Percentiles rank a stretch among this genome's conserved stretches.
Conservation (phyloP, 2,329 filamentous ascomycete species). For the Akanthomyces lecanii region DNA sequence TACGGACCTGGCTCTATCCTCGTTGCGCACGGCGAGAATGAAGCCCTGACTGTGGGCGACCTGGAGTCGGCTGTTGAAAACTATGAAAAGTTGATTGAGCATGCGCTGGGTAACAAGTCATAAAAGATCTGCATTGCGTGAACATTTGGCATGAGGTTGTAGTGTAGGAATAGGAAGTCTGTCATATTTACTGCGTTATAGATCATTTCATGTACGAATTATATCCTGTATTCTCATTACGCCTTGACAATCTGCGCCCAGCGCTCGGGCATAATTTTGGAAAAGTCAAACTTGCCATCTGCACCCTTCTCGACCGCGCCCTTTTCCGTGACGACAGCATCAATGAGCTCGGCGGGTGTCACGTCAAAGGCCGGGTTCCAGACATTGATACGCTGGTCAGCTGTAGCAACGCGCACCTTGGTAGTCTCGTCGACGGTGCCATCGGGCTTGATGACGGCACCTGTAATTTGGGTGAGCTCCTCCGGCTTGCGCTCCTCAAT, state of each 20-base stretch:
- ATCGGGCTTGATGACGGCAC: constrained; percentile 63
- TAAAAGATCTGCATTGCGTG: background rate
- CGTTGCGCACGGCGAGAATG: constrained; percentile 81
- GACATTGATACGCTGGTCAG: constrained; percentile 71
- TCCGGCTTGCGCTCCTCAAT: constrained; percentile 82
- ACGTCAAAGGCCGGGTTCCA: constrained; percentile 99
- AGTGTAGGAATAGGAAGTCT: background rate
- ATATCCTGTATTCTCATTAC: background rate
- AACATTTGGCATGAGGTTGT: background rate
- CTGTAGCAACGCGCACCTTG: constrained; percentile 73
- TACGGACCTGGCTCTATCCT: constrained; percentile 72
- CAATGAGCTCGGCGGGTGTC: constrained; percentile 82
- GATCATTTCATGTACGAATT: background rate
- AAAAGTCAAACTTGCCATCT: constrained; percentile 66
- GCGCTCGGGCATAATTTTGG: constrained; percentile 51
- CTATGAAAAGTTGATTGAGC: constrained; percentile 66
- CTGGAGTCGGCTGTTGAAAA: constrained; percentile 74
- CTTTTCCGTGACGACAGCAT: constrained; percentile 89
- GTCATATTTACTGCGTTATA: constrained; percentile 3
- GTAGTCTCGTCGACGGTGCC: constrained; percentile 59
- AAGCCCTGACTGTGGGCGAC: constrained; percentile 71
- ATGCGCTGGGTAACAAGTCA: constrained; percentile 36
- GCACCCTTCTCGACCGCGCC: constrained; percentile 76
- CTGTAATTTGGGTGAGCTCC: constrained; percentile 82
- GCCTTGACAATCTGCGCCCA: constrained; percentile 37